Conservation (phyloP, 2,329 filamentous ascomycete genomes). For the Beauveria sp. region DNA sequence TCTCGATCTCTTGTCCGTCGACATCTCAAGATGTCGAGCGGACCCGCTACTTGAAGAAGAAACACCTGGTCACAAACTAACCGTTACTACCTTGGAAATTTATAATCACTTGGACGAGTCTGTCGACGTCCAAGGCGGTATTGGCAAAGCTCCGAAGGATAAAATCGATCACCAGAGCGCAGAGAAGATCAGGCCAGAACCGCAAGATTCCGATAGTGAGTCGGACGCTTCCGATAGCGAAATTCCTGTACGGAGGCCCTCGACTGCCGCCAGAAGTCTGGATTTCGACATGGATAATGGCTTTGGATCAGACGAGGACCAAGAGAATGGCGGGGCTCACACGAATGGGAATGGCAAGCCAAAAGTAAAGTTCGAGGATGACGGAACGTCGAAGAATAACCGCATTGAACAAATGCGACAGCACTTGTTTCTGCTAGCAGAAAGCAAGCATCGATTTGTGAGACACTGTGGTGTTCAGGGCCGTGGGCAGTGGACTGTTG, state of each 20-base stretch:
- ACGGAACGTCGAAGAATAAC: conserved; percentile 30
- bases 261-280: neutral
- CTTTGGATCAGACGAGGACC: conserved; percentile 25
- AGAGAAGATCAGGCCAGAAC: conserved; percentile 39
- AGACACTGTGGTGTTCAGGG: conserved; percentile 56
- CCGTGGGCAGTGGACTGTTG: conserved; percentile 71
- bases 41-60: conserved; percentile 37
- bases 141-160: conserved; percentile 45
- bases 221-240: conserved; percentile 21
- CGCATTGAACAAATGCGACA: conserved; percentile 57
- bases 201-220: conserved; percentile 18
- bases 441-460: conserved; percentile 62
- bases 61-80: conserved; percentile 21
- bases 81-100: conserved; percentile 49
- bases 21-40: conserved; percentile 58
- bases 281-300: conserved; percentile 18
- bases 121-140: conserved; percentile 47
- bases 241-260: conserved; percentile 4
- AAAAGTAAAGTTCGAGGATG: conserved; percentile 47
- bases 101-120: conserved; percentile 44
- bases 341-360: conserved; percentile 30
- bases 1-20: conserved; percentile 61
- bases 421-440: conserved; percentile 64
- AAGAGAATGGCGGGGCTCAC: conserved; percentile 29
- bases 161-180: conserved; percentile 39